Base-by-base conservation (phyloP, 139 green algal genomes). In the Chlorella sp. region DNA sequence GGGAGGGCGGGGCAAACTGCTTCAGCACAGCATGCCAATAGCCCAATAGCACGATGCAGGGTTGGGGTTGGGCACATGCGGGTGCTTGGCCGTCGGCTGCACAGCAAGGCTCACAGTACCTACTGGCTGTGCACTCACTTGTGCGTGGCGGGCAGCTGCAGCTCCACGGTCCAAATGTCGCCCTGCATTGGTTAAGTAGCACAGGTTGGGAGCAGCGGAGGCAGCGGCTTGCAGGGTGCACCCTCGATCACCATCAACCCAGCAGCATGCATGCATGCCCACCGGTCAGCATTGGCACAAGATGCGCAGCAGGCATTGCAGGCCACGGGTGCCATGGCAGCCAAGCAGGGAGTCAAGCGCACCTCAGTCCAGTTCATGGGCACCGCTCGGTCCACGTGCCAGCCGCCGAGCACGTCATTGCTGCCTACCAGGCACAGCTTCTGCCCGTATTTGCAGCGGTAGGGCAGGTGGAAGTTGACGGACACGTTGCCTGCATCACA, bases 281-380 rank as follows among this genome's bases (percentile, higher is more conserved):
- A 51, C 44, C 44, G 6, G 44, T 51, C 44, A 51, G 44, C 44
- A 51, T n/a, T n/a, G n/a, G n/a, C n/a, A n/a, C n/a, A n/a, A n/a
- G n/a, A n/a, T n/a, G n/a, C n/a, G n/a, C n/a, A n/a, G n/a, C n/a
- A n/a, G n/a, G n/a, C n/a, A n/a, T n/a, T n/a, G n/a, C n/a, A n/a
- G n/a, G n/a, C n/a, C n/a, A n/a, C n/a, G n/a, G n/a, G n/a, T n/a
- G 44, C 44, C 7, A 51, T 51, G 44, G 44, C 44, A 51, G 44
- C 44, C 44, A 51, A 51, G 44, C 44, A 9, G 15, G 51, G 9
- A 15, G 51, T 21, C 2, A 15, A 60, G 51, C 51, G 51, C 51
- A 60, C 51, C 56, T 90, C 85, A 16, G 36, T 78, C 88, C 88
- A 90, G 25, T 41, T 55, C 69, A 91, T 85, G n/a, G 65, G 63